phyloP scores from a whole-genome alignment of 805 yeast genomes.

The Kregervanrija delftensis region DNA sequence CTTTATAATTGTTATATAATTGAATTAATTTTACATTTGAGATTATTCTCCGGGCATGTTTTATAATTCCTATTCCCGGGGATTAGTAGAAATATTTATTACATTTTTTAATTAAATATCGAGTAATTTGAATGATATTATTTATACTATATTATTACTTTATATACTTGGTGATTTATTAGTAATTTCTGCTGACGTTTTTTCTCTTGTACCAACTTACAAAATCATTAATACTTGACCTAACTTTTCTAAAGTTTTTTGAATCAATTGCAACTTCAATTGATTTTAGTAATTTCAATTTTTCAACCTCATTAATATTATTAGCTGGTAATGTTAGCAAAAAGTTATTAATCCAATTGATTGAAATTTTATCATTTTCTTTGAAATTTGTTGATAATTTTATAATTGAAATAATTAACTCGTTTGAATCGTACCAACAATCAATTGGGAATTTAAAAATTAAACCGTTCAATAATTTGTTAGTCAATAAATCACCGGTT shows the following conservation, averaged over 20 bases:
- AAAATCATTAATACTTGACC: conserved; percentile 69
- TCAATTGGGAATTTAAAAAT: conserved; percentile 67
- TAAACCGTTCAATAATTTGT: conserved; percentile 55
- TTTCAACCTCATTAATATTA: conserved; percentile 62
- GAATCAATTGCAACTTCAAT: conserved; percentile 55
- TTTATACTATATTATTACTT: background rate
- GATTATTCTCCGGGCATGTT: too few species aligned
- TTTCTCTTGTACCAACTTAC: conserved; percentile 78
- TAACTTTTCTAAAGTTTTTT: conserved; percentile 66
- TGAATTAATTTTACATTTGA: too few species aligned
- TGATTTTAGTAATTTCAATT: conserved; percentile 50
- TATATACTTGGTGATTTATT: background rate
- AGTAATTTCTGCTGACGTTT: conserved; percentile 37
- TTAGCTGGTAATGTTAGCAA: conserved; percentile 50
- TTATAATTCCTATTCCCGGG: background rate
- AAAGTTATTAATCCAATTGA: conserved; percentile 57
- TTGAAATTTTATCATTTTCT: conserved; percentile 31
- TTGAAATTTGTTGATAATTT: conserved; percentile 41
- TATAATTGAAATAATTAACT: conserved; percentile 59
- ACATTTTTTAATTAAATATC: background rate
- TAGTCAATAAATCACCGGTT: conserved; percentile 52
- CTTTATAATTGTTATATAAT: conserved; percentile 17
- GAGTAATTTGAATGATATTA: background rate
- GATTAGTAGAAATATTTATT: background rate
- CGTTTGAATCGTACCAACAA: conserved; percentile 66